Base-by-base conservation (phyloP, 306 rosid species). In the Dryas alaskensis region DNA sequence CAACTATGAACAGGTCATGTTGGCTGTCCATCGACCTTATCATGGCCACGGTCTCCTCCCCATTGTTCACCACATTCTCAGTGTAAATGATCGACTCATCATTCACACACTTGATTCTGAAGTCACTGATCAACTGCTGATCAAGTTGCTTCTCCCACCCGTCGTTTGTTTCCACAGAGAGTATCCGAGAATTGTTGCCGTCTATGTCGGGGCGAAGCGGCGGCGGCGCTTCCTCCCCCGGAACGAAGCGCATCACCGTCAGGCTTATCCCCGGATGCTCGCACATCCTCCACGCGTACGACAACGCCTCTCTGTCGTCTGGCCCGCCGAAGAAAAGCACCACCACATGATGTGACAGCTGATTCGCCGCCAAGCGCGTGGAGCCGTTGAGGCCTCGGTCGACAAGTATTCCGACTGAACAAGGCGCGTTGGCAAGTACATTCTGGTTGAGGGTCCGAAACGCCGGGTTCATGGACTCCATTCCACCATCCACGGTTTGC, bases 401-500 rank as follows among this genome's bases (percentile, higher is more conserved):
- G 0, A 94, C 96, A 10, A 94, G 83, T 52, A 94, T 87, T 46
- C 96, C 97, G 0, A 94, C 93, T 0, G 97, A 92, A 88, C 97
- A 94, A 49, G 97, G 97, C 4, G 97, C 86, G 37, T 81, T 78
- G 17, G 80, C 86, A 13, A 94, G 83, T 6, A 94, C 85, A 52
- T 90, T 92, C 68, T 89, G 92, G 87, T 94, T 94, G 10, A 94
- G 82, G 1, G 81, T 70, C 69, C 92, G 74, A 65, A 73, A 86
- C 0, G 95, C 89, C 49, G 87, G 86, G 81, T 94, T 94, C 45
- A 85, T 87, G 4, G 93, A 81, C 75, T 94, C 99, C 97, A 94
- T 94, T n/a, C 88, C 96, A 0, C 99, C 97, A 51, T 94, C 99
- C 1, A 94, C 99, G 0, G 99, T 92, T 60, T 87, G 96, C 67